Evolutionary conservation across 2,329 filamentous ascomycete species (phyloP).

Genomic region (Berkeleyomyces basicola): DNA sequence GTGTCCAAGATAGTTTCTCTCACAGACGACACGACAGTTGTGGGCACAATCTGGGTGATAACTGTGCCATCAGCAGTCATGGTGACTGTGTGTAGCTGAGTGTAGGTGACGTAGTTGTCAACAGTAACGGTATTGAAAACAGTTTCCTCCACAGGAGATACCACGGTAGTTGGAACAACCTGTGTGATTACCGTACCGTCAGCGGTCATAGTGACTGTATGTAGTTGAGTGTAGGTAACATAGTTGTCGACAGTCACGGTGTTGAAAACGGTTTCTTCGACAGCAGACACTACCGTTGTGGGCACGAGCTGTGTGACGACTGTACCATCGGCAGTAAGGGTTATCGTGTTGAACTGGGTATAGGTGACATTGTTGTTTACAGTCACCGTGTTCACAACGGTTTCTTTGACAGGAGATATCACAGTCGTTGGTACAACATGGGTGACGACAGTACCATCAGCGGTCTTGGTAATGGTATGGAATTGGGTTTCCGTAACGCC

Average conservation of each 20-base stretch:
- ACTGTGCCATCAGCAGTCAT: not conserved
- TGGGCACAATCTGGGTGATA: not conserved
- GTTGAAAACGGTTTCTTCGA: no score
- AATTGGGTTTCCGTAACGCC: not conserved
- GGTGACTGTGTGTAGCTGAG: not conserved
- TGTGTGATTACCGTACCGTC: not conserved
- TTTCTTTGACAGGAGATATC: no score
- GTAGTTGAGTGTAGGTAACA: conserved; percentile 10
- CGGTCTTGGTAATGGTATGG: conserved; percentile 4
- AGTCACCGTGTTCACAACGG: no score
- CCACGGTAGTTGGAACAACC: not conserved
- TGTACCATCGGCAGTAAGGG: not conserved
- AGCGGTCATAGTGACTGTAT: not conserved
- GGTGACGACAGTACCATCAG: not conserved
- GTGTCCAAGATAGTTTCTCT: not conserved
- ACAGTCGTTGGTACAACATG: not conserved
- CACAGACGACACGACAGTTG: not conserved
- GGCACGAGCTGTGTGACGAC: not conserved
- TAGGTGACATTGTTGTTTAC: conserved; percentile 12
- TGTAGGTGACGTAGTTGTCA: no score
- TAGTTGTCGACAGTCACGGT: conserved; percentile 2
- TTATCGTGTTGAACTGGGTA: conserved; percentile 5
- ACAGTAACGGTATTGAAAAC: no score
- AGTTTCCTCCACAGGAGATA: not conserved
- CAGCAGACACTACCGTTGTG: not conserved